Base-by-base conservation (phyloP, 208 protist genomes). In the Trypanosoma vivax region DNA sequence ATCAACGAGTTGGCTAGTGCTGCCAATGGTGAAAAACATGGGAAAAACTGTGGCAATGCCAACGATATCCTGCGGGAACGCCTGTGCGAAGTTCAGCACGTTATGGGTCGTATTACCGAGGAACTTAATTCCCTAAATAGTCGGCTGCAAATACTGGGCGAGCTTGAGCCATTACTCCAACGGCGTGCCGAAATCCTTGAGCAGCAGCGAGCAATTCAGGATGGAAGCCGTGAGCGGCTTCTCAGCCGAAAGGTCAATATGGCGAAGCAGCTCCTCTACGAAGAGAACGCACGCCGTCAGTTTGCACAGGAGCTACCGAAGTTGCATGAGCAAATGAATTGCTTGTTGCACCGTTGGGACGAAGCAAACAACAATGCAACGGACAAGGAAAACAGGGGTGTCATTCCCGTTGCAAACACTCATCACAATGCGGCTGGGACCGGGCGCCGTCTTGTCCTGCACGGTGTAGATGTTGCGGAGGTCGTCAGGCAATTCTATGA, bases 231-330 rank as follows among this genome's bases (percentile, higher is more conserved):
- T 33, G 83, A 88, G 54, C 79, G 83, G 1, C 73, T 92, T 24
- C 52, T 92, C 11, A 87, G 70, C 45, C 80, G 83, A 49, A 80
- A 78, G 39, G 59, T 86, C 21, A 92, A 92, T 70, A 92, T 92
- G 83, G 83, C 83, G 28, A 83, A 88, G 54, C 74, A 87, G 45
- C 60, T 92, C 0, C 68, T 92, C 19, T 70, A 84, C 39, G 83
- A 92, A 46, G 79, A 92, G 54, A 76, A 64, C 39, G 58, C 66
- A 21, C 76, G 83, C 6, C 60, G 69, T 18, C 79, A 77, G 19
- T 69, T 82, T 35, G 72, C 69, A 24, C 76, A 71, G 56, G 79
- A 83, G 43, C 49, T 92, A 25, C 83, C 83, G 3, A 56, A 58
- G 40, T 67, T 87, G n/a, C 42, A 76, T 40, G 60, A 50, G 14